Conservation (phyloP, 371 early-diverging fungal species). For the Batrachochytrium dendrobatidis region DNA sequence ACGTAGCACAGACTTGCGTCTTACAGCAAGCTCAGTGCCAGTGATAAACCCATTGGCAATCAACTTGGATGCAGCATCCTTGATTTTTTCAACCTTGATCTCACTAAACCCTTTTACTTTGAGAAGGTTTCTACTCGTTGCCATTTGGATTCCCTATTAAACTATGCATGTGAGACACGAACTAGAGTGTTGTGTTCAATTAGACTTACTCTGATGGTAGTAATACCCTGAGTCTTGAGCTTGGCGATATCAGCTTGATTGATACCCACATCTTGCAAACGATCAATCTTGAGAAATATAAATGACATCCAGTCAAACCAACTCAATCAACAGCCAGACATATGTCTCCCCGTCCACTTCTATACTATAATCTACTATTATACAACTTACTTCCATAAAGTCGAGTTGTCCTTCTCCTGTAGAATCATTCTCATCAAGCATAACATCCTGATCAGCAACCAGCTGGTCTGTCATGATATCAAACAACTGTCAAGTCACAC, state of each 20-base stretch:
- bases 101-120: constrained; percentile 98
- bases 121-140: constrained; percentile 56
- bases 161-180: not conserved
- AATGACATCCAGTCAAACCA: no score
- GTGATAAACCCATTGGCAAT: constrained; percentile 94
- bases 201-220: constrained; percentile 46
- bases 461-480: constrained; percentile 1
- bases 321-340: no score
- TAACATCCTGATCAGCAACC: not conserved
- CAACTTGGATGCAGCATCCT: constrained; percentile 84
- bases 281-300: not conserved
- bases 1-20: constrained; percentile 60
- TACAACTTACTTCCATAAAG: constrained; percentile 2
- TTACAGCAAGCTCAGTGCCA: constrained; percentile 83
- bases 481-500: no score
- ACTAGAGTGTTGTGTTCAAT: not conserved
- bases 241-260: constrained; percentile 72
- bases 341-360: no score
- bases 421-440: constrained; percentile 1
- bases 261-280: constrained; percentile 52
- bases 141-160: constrained; percentile 74
- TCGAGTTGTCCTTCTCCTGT: not conserved
- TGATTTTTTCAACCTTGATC: constrained; percentile 94
- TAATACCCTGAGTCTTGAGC: constrained; percentile 71
- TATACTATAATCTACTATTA: no score